Base-by-base conservation (phyloP, 345 rosid species). In the Stellera chamaejasme region DNA sequence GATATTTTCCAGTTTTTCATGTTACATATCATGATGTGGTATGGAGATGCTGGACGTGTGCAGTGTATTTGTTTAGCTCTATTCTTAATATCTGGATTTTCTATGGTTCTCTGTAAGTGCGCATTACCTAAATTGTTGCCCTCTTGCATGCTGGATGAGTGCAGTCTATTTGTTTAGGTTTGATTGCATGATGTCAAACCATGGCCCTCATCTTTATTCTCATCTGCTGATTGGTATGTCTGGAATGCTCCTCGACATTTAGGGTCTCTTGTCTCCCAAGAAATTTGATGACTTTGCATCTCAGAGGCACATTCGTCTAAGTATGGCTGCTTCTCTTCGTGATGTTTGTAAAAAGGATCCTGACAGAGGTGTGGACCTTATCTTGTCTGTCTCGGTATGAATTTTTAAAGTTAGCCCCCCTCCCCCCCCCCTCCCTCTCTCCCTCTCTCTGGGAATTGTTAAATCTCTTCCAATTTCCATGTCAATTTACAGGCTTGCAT, bases 341-440 rank as follows among this genome's bases (percentile, higher is more conserved):
- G 96, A 88, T 68, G 81, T 88, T 67, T 88, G 98, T 81, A 69
- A 68, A 71, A 79, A 73, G 75, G 76, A 88, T 56, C 88, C 98
- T 65, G 98, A 92, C 72, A 85, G 98, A 78, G 98, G 98, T 15
- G 96, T 92, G 72, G 98, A 88, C 63, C 79, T 92, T 70, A 88
- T 92, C 74, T 75, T 92, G 76, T 92, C 98, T 56, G 84, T 92
- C 66, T 82, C 90, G 88, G 98, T 92, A 83, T 54, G 79, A 58
- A 61, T 58, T 57, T 60, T 61, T 58, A 27, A 59, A 23, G 49
- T 32, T 59, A 66, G 52, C 23, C 23, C 23, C 23, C 23, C 23
- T 19, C 23, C 57, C 65, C 74, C 58, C 44, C 62, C 63, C 11
- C 45, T 52, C 66, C 48, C 45, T 64, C 41, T 61, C 50, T 52